Evolutionary conservation across 1,284 basidiomycete genomes (phyloP).

Genomic region (Apiotrichum laibachii): DNA sequence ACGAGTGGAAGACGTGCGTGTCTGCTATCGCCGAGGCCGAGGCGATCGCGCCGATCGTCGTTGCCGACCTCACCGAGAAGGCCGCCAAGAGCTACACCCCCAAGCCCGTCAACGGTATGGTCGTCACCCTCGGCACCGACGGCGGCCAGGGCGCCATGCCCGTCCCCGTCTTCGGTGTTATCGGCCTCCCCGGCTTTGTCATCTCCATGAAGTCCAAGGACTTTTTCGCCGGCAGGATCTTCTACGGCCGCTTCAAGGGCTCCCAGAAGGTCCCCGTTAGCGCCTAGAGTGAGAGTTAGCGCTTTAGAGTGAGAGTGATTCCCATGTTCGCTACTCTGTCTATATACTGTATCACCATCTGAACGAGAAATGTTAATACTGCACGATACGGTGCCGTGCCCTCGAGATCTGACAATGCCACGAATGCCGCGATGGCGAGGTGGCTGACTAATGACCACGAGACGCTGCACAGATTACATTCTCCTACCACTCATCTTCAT

Average conservation of each 20-base stretch:
- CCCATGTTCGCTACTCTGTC: too few species aligned
- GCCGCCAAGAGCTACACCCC: constrained; percentile 28
- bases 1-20: constrained; percentile 39
- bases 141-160: constrained; percentile 32
- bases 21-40: constrained; percentile 21
- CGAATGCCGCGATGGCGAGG: too few species aligned
- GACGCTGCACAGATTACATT: too few species aligned
- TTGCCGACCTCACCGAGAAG: constrained; percentile 33
- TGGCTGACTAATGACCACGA: too few species aligned
- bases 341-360: not conserved
- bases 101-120: constrained; percentile 26
- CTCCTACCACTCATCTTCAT: too few species aligned
- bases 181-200: constrained; percentile 28
- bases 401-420: too few species aligned
- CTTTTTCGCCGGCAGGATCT: constrained; percentile 30
- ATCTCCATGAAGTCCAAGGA: constrained; percentile 33
- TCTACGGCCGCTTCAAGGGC: constrained; percentile 34
- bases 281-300: not conserved
- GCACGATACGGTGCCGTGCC: too few species aligned
- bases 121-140: constrained; percentile 36
- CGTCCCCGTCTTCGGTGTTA: constrained; percentile 28
- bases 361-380: too few species aligned
- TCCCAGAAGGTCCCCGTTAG: constrained; percentile 24
- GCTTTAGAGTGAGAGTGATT: too few species aligned
- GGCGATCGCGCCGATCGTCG: constrained; percentile 27